A percentile compares a stretch with the other conserved stretches of the same genome.
Conservation (phyloP, 2,329 filamentous ascomycete species). For the Pseudofabraea citricarpa region DNA sequence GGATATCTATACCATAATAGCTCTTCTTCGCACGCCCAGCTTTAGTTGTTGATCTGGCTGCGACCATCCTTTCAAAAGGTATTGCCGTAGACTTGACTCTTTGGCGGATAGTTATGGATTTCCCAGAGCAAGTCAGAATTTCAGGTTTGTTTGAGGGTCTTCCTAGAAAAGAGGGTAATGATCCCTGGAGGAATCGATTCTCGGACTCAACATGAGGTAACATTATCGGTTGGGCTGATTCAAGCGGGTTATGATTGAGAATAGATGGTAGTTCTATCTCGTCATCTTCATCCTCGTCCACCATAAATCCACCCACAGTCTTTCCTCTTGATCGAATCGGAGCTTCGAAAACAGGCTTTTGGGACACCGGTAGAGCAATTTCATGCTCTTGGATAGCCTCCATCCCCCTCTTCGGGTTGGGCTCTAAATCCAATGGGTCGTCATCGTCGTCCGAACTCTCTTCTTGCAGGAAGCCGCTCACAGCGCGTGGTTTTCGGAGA, state of each 20-base stretch:
- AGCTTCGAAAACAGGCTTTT: no score
- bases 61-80: slow-evolving; percentile 64
- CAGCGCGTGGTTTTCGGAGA: slow-evolving; percentile 28
- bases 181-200: not conserved
- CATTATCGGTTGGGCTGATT: no score
- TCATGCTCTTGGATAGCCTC: slow-evolving; percentile 24
- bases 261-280: not conserved
- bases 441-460: slow-evolving; percentile 36
- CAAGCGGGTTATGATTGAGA: no score
- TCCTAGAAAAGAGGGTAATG: slow-evolving; percentile 16
- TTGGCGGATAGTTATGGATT: slow-evolving; percentile 48
- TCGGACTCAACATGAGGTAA: no score
- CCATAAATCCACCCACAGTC: slow-evolving; percentile 10
- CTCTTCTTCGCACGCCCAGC: slow-evolving; percentile 66
- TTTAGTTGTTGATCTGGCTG: slow-evolving; percentile 60
- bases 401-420: slow-evolving; percentile 40
- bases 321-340: no score
- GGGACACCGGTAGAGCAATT: no score
- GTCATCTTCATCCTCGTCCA: slow-evolving; percentile 8
- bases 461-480: slow-evolving; percentile 40
- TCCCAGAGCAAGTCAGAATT: slow-evolving; percentile 39
- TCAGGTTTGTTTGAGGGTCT: slow-evolving; percentile 3
- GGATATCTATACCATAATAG: slow-evolving; percentile 92
- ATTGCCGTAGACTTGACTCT: slow-evolving; percentile 41
- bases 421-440: slow-evolving; percentile 24